Percentiles rank a stretch among this genome's conserved stretches.
Evolutionary conservation across 345 rosid genomes (phyloP).

Genomic region (Sonneratia caseolaris): DNA sequence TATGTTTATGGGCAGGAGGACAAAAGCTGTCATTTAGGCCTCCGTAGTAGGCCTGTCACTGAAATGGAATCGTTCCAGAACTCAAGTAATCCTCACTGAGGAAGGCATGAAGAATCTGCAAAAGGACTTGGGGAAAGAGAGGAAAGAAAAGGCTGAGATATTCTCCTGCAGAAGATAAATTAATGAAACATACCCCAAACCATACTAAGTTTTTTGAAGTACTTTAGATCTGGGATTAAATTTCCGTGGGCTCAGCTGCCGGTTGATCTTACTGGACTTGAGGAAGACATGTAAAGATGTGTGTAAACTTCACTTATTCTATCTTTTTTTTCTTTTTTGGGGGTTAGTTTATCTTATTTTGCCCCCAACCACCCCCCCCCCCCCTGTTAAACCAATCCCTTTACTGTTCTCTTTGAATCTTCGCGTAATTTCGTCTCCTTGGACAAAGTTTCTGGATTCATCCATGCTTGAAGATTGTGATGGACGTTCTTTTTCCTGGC

Average conservation of each 20-base stretch:
- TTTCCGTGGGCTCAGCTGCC: no score
- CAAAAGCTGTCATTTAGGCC: neutral
- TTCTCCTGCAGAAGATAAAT: neutral
- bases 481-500: neutral
- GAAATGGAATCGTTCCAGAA: neutral
- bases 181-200: neutral
- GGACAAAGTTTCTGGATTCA: no score
- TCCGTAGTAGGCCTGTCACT: neutral
- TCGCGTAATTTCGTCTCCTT: no score
- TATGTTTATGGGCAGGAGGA: neutral
- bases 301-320: no score
- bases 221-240: neutral
- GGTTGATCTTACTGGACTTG: no score
- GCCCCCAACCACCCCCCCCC: no score
- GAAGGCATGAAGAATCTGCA: neutral
- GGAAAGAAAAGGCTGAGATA: neutral
- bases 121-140: neutral
- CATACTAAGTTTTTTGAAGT: neutral
- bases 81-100: neutral
- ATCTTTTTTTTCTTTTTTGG: no score
- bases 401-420: no score
- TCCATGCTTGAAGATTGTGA: neutral
- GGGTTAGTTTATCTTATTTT: no score
- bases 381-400: no score
- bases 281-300: no score